Conservation (phyloP, 2,329 filamentous ascomycete genomes). For the Penicillium glabrum region DNA sequence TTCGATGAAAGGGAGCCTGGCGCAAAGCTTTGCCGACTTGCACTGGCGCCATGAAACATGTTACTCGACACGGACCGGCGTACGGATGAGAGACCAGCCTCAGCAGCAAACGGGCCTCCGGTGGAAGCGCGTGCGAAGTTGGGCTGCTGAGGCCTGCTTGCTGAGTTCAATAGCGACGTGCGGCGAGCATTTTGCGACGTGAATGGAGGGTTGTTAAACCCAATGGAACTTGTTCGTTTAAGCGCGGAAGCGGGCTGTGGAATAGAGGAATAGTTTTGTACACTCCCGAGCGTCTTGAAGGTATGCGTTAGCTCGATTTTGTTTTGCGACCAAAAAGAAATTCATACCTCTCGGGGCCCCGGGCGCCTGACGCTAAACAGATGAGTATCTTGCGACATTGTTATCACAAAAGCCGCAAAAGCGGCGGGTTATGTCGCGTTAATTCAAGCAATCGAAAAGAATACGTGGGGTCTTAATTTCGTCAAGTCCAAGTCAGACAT, state of each 20-base stretch:
- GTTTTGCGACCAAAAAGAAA: constrained; percentile 6
- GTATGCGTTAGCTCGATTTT: constrained; percentile 11
- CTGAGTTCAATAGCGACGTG: constrained; percentile 83
- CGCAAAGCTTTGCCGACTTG: constrained; percentile 71
- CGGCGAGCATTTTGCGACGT: constrained; percentile 75
- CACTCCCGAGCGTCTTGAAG: constrained; percentile 71
- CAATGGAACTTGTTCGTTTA: constrained; percentile 84
- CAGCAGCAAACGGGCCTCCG: constrained; percentile 72
- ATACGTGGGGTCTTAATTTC: not conserved
- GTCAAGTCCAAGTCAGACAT: not conserved
- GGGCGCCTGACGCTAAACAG: constrained; percentile 87
- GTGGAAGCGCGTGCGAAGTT: constrained; percentile 79
- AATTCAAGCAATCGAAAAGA: not conserved
- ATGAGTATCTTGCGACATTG: constrained; percentile 83
- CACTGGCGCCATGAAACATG: constrained; percentile 56
- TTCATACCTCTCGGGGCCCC: constrained; percentile 71
- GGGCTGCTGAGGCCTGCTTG: constrained; percentile 79
- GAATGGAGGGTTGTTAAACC: constrained; percentile 62
- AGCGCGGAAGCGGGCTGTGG: constrained; percentile 90
- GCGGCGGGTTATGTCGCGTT: constrained; percentile 16
- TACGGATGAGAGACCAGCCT: constrained; percentile 78
- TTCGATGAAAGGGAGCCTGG: constrained; percentile 56
- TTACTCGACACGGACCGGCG: constrained; percentile 76
- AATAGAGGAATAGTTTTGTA: constrained; percentile 79
- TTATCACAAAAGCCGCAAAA: constrained; percentile 33